Percentiles rank a stretch among this genome's conserved stretches.
phyloP scores from a whole-genome alignment of 352 stramenopile species.

The Phytophthora quininea region DNA sequence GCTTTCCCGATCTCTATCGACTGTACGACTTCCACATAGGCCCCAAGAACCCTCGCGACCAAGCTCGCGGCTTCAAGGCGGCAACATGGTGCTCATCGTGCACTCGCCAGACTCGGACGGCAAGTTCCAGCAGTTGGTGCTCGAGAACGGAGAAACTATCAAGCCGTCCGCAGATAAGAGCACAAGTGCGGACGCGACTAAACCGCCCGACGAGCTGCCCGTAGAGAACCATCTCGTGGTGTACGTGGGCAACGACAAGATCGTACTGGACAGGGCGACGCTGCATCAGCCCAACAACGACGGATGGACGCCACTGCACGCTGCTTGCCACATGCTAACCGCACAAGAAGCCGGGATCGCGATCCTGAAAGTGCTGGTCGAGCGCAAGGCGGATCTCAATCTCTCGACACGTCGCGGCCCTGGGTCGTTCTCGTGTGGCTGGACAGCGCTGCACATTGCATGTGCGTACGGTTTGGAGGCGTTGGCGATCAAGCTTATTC shows the following conservation, averaged over 20 bases:
- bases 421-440: constrained; percentile 78
- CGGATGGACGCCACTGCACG: constrained; percentile 80
- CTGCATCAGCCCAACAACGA: constrained; percentile 79
- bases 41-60: constrained; percentile 49
- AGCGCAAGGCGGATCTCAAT: constrained; percentile 65
- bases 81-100: constrained; percentile 73
- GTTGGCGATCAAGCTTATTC: constrained; percentile 78
- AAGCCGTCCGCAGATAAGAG: constrained; percentile 13
- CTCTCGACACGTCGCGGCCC: constrained; percentile 67
- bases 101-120: constrained; percentile 52
- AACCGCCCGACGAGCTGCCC: constrained; percentile 24
- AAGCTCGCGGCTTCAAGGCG: constrained; percentile 52
- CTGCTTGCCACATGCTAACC: constrained; percentile 75
- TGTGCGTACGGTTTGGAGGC: constrained; percentile 79
- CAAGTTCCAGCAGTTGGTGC: constrained; percentile 55
- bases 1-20: constrained; percentile 82
- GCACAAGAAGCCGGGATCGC: constrained; percentile 72
- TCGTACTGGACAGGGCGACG: constrained; percentile 71
- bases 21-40: constrained; percentile 86
- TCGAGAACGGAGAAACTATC: constrained; percentile 28
- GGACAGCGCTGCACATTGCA: constrained; percentile 79
- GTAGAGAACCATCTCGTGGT: constrained; percentile 61
- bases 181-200: constrained; percentile 12
- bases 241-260: constrained; percentile 68
- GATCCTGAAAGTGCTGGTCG: constrained; percentile 73